These are phyloP conservation scores for Monosporascus sp. DNA, from an alignment of 2,329 filamentous ascomycete genomes.

Conservation along the genomic window DNA sequence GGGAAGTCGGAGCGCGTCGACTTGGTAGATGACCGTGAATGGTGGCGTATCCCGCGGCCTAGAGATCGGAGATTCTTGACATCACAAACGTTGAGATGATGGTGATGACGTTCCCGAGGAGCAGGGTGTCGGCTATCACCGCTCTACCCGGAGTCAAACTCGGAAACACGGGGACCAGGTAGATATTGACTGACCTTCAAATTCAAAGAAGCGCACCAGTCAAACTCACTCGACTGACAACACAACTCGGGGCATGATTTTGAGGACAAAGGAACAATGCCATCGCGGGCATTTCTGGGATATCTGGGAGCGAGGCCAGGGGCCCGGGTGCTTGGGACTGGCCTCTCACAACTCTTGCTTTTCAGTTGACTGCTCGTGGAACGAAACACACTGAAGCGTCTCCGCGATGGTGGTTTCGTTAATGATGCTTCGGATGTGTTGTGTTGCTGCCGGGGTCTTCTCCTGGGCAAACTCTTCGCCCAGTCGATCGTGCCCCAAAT, in stretches of 20 bases:
- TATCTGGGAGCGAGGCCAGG: neutral
- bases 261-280: constrained; percentile 5
- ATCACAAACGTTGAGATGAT: constrained; percentile 12
- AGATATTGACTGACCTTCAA: neutral
- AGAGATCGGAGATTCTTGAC: constrained; percentile 17
- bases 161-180: no score
- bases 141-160: no score
- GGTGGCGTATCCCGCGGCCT: constrained; percentile 13
- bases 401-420: constrained; percentile 1
- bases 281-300: neutral
- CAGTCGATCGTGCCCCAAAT: constrained; percentile 19
- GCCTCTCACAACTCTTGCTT: neutral
- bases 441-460: constrained; percentile 20
- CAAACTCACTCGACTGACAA: constrained; percentile 7
- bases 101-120: constrained; percentile 6
- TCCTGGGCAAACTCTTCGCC: constrained; percentile 20
- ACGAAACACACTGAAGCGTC: neutral
- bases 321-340: neutral
- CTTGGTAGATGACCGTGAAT: constrained; percentile 19
- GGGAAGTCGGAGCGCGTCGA: constrained; percentile 23
- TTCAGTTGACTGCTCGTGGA: constrained; percentile 1
- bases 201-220: neutral
- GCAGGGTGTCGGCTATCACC: neutral
- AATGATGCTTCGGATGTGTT: constrained; percentile 22
- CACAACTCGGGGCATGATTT: constrained; percentile 27